Conservation (phyloP, 2,329 filamentous ascomycete genomes). For the Pseudogymnoascus sp. region DNA sequence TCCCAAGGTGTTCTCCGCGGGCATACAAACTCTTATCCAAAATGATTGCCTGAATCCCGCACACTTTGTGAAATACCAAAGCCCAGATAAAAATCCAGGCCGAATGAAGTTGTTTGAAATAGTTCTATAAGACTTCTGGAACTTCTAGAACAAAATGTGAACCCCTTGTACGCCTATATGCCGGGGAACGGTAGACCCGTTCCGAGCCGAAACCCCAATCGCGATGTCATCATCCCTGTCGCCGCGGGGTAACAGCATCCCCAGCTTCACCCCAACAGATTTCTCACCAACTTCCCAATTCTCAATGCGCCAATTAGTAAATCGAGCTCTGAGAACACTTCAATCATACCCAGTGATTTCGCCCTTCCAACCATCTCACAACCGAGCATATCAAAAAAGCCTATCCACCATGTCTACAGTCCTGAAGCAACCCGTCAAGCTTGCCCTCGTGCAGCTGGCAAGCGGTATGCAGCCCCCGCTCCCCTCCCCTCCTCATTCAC, state of each 20-base stretch:
- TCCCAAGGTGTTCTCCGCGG: not conserved
- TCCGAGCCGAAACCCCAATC: not conserved
- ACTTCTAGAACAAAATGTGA: not conserved
- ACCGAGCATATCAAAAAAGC: not conserved
- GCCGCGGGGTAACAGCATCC: not conserved
- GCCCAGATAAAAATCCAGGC: not conserved
- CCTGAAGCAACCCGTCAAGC: constrained; percentile 68
- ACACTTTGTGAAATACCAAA: not conserved
- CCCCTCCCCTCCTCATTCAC: not conserved
- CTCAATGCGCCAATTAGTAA: not conserved
- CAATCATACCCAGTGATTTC: not conserved
- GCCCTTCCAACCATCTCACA: not conserved
- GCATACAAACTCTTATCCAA: not conserved
- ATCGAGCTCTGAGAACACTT: not conserved
- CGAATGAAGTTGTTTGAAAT: not conserved
- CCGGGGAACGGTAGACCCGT: not conserved
- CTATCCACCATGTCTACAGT: constrained; percentile 31
- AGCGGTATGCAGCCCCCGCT: constrained; percentile 41
- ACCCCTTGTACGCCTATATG: not conserved
- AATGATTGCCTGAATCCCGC: not conserved
- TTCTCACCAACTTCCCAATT: not conserved
- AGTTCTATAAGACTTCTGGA: not conserved
- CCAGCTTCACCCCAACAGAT: not conserved
- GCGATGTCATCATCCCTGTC: not conserved
- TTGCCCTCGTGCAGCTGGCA: constrained; percentile 75